Evolutionary conservation across 2,329 filamentous ascomycete genomes (phyloP).

Genomic region (Akanthomyces lecanii): DNA sequence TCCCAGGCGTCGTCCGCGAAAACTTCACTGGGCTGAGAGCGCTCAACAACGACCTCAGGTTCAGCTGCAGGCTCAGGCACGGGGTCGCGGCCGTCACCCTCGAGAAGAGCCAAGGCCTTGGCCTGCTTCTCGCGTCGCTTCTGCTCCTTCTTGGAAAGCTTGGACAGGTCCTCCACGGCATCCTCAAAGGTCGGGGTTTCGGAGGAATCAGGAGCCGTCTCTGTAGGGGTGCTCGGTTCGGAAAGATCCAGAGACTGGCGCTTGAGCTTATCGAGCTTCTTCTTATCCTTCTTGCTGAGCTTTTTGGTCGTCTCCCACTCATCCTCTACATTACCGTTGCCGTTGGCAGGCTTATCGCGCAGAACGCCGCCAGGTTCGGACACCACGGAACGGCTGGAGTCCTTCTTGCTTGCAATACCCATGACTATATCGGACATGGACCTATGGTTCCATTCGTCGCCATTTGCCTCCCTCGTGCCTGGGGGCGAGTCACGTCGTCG

Average conservation of each 20-base stretch:
- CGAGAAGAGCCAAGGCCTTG: constrained; percentile 26
- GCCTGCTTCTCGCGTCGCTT: constrained; percentile 40
- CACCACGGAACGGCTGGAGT: constrained; percentile 21
- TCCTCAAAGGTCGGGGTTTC: constrained; percentile 23
- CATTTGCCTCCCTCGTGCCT: constrained; percentile 47
- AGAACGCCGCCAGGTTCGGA: constrained; percentile 42
- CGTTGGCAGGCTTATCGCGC: constrained; percentile 35
- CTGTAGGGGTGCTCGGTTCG: constrained; percentile 16
- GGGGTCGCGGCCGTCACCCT: constrained; percentile 8
- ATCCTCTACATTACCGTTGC: constrained; percentile 22
- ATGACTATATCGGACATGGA: constrained; percentile 47
- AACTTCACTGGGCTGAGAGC: constrained; percentile 13
- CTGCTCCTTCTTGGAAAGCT: constrained; percentile 33
- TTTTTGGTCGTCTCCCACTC: constrained; percentile 28
- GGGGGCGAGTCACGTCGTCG: constrained; percentile 61
- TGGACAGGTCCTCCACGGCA: constrained; percentile 23
- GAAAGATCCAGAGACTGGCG: constrained; percentile 29
- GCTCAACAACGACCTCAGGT: background rate
- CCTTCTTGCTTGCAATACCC: constrained; percentile 37
- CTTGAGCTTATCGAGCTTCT: constrained; percentile 42
- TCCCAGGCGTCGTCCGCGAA: constrained; percentile 25
- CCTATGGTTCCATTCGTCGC: constrained; percentile 41
- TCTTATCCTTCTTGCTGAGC: constrained; percentile 47
- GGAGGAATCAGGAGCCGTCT: constrained; percentile 9
- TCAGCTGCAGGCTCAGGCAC: constrained; percentile 20